These are phyloP conservation scores for Neocallimastix lanati DNA, from an alignment of 192 early-diverging fungal genomes.

Conservation along the genomic window DNA sequence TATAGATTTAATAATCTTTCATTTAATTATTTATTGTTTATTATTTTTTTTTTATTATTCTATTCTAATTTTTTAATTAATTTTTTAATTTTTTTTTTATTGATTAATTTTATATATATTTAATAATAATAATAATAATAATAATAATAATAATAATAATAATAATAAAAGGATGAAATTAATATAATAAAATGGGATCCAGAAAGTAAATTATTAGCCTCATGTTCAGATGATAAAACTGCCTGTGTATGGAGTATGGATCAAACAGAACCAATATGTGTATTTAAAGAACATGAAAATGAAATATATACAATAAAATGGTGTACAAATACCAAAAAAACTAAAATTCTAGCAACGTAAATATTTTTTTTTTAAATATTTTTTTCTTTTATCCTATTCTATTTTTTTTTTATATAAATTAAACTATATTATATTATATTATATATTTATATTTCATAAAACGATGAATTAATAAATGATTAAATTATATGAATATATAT, in stretches of 20 bases:
- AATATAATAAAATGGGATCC: conserved; percentile 62
- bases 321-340: conserved; percentile 41
- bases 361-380: neutral
- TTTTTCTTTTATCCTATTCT: neutral
- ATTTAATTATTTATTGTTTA: too few relatives aligned
- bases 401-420: neutral
- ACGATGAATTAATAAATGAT: neutral
- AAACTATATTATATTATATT: conserved; percentile 11
- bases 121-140: too few relatives aligned
- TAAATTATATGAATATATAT: too few relatives aligned
- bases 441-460: neutral
- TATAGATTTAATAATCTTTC: too few relatives aligned
- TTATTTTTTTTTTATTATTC: too few relatives aligned
- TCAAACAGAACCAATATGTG: conserved; percentile 20
- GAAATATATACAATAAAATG: conserved; percentile 67
- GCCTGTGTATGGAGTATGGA: conserved; percentile 54
- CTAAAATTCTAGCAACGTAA: conserved; percentile 40
- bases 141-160: too few relatives aligned
- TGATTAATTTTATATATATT: too few relatives aligned
- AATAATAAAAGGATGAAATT: conserved; percentile 34
- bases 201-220: conserved; percentile 42
- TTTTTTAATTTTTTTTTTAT: too few relatives aligned
- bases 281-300: conserved; percentile 45
- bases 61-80: too few relatives aligned
- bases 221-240: conserved; percentile 57